phyloP scores from a whole-genome alignment of 2,329 filamentous ascomycete species.

The Pestalotiopsis sp. region DNA sequence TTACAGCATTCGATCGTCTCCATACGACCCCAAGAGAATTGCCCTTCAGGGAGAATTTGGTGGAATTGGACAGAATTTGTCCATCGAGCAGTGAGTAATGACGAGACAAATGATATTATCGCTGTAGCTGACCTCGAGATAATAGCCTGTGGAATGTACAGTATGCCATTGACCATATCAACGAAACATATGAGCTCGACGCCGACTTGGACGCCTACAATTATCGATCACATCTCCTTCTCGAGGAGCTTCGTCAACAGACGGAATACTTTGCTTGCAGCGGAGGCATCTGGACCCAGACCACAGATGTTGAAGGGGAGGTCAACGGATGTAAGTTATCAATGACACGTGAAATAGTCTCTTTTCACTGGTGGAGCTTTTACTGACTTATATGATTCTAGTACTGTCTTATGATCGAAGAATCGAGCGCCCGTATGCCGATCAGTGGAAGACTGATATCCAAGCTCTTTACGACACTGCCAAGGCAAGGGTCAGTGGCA shows the following conservation, averaged over 20 bases:
- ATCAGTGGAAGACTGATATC: slow-evolving; percentile 65
- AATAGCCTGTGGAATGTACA: slow-evolving; percentile 66
- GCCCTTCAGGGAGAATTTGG: slow-evolving; percentile 75
- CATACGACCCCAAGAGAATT: slow-evolving; percentile 62
- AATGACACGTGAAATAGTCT: neutral
- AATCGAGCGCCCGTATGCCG: slow-evolving; percentile 56
- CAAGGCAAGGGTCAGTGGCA: slow-evolving; percentile 17
- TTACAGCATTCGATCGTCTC: slow-evolving; percentile 59
- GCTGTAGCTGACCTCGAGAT: neutral
- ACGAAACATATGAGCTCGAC: slow-evolving; percentile 71
- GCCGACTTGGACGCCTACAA: slow-evolving; percentile 64
- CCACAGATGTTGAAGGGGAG: slow-evolving; percentile 74
- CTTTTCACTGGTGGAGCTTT: neutral
- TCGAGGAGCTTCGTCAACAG: slow-evolving; percentile 64
- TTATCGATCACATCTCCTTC: slow-evolving; percentile 63
- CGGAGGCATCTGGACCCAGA: slow-evolving; percentile 74
- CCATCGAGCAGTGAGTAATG: slow-evolving; percentile 54
- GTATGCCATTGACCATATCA: slow-evolving; percentile 60
- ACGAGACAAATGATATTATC: neutral
- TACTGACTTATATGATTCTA: neutral
- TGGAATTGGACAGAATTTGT: slow-evolving; percentile 68
- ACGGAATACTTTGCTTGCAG: slow-evolving; percentile 65
- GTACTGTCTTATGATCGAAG: slow-evolving; percentile 70
- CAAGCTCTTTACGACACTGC: slow-evolving; percentile 62
- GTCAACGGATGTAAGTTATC: slow-evolving; percentile 60